Conservation (phyloP, 2,329 filamentous ascomycete species). For the Bisporella sp. region DNA sequence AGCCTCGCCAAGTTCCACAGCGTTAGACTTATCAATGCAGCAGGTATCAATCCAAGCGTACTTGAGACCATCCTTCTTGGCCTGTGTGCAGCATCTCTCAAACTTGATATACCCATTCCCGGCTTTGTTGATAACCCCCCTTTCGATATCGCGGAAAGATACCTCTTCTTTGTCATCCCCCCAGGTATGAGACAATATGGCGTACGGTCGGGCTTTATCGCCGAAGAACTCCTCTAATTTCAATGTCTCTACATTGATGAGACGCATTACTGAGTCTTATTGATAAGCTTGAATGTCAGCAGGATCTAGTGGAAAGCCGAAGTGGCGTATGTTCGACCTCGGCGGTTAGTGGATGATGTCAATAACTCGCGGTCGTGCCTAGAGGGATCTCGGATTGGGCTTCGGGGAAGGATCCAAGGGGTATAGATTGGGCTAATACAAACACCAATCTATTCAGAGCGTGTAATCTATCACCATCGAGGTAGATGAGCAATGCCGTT, state of each 20-base stretch:
- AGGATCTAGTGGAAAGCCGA: neutral
- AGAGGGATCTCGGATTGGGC: neutral
- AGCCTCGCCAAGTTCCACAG: constrained; percentile 7
- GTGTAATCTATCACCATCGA: neutral
- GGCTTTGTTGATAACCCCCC: neutral
- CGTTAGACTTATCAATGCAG: constrained; percentile 12
- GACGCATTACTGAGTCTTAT: constrained; percentile 1
- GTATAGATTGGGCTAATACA: neutral
- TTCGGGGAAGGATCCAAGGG: neutral
- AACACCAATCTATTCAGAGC: neutral
- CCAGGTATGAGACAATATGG: constrained; percentile 36
- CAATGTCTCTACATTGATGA: constrained; percentile 1
- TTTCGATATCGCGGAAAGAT: neutral
- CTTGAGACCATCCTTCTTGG: constrained; percentile 4
- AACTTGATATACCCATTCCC: constrained; percentile 1
- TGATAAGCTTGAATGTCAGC: neutral
- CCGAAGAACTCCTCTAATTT: constrained; percentile 6
- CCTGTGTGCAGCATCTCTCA: constrained; percentile 5
- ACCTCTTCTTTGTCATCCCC: constrained; percentile 20
- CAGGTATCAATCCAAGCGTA: constrained; percentile 9
- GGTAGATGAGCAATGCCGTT: neutral
- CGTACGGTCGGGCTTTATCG: constrained; percentile 21
- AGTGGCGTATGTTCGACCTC: neutral
- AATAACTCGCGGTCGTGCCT: neutral
- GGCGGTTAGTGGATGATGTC: neutral